Percentiles rank a stretch among this genome's conserved stretches.
These are phyloP conservation scores for Xylariaceae sp. DNA, from an alignment of 2,329 filamentous ascomycete genomes.

Conservation along the genomic window DNA sequence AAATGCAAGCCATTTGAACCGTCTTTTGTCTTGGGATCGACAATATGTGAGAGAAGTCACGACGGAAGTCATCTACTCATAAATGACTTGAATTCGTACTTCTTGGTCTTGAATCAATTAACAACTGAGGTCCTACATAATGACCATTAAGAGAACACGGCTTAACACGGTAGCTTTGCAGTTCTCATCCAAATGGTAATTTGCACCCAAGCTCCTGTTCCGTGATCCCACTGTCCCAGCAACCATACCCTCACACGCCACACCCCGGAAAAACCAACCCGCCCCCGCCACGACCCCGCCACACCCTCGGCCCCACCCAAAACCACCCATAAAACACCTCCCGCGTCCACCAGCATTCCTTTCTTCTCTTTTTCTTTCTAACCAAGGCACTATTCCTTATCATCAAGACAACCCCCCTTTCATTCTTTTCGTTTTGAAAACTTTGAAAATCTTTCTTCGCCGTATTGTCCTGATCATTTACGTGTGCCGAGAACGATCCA, in stretches of 20 bases:
- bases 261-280: background rate
- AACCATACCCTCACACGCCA: background rate
- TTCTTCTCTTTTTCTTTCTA: constrained; percentile 26
- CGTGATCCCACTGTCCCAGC: no score
- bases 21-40: background rate
- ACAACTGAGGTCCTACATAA: no score
- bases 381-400: constrained; percentile 84
- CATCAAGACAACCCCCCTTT: constrained; percentile 58
- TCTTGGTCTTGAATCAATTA: no score
- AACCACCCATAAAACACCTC: background rate
- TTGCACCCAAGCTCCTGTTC: no score
- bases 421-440: constrained; percentile 32
- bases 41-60: background rate
- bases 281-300: no score
- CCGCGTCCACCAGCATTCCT: background rate
- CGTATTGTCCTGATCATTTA: constrained; percentile 86
- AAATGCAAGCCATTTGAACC: background rate
- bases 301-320: background rate
- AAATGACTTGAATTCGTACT: no score
- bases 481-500: constrained; percentile 74
- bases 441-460: constrained; percentile 38
- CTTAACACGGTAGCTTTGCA: background rate
- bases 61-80: no score
- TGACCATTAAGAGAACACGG: background rate
- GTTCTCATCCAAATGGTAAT: no score